These are phyloP conservation scores for Ascodesmis nigricans DNA, from an alignment of 495 filamentous ascomycete genomes.

Conservation along the genomic window DNA sequence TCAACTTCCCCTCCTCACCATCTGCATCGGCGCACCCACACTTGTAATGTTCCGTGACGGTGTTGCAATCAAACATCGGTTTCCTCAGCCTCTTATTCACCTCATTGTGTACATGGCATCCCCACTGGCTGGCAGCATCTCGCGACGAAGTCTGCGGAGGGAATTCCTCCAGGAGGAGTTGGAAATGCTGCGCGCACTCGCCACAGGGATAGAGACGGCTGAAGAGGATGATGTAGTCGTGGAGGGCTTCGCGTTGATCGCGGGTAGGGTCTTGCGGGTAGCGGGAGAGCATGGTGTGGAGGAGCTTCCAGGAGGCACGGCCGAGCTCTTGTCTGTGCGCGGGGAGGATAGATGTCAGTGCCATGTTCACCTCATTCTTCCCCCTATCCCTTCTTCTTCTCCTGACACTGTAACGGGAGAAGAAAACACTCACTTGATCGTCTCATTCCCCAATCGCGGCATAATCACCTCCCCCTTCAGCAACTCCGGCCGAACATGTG, in stretches of 20 bases:
- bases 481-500: constrained; percentile 21
- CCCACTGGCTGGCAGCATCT: constrained; percentile 71
- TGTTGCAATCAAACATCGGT: constrained; percentile 62
- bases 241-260: constrained; percentile 65
- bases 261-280: constrained; percentile 68
- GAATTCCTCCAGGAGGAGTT: constrained; percentile 52
- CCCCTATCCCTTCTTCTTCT: too few species aligned
- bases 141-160: constrained; percentile 81
- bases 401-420: not conserved
- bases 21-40: constrained; percentile 79
- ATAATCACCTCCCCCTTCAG: constrained; percentile 65
- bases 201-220: constrained; percentile 85
- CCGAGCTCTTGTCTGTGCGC: constrained; percentile 10
- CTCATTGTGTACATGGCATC: constrained; percentile 81
- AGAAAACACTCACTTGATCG: constrained; percentile 39
- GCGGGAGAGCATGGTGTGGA: constrained; percentile 87
- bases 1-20: constrained; percentile 22
- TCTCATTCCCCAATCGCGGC: constrained; percentile 79
- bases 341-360: not conserved
- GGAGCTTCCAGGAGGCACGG: constrained; percentile 27
- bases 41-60: constrained; percentile 83
- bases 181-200: constrained; percentile 86
- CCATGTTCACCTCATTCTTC: not conserved
- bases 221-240: constrained; percentile 73
- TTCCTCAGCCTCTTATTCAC: constrained; percentile 79